Percentiles rank a stretch among this genome's conserved stretches.
phyloP scores from a whole-genome alignment of 2,329 filamentous ascomycete genomes.

The Phyllosticta paracitricarpa region DNA sequence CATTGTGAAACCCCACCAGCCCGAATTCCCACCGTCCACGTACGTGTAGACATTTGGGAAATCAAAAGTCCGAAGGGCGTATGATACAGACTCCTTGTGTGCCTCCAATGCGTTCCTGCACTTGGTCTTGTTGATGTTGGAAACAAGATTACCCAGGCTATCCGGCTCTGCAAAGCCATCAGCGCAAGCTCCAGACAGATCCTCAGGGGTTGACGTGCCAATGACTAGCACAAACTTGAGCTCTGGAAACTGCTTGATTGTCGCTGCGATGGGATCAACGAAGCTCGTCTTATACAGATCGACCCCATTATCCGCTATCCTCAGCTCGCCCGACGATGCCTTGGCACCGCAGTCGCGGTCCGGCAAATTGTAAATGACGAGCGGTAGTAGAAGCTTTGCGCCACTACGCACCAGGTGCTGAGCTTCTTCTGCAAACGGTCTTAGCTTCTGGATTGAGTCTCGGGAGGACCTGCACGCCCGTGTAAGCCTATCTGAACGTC shows the following conservation, averaged over 20 bases:
- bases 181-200: background rate
- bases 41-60: slow-evolving; percentile 55
- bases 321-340: slow-evolving; percentile 53
- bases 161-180: slow-evolving; percentile 40
- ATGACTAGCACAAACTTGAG: slow-evolving; percentile 41
- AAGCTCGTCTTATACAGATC: slow-evolving; percentile 42
- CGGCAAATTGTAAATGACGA: slow-evolving; percentile 55
- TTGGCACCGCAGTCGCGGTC: slow-evolving; percentile 54
- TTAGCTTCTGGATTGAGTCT: slow-evolving; percentile 40
- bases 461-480: slow-evolving; percentile 31
- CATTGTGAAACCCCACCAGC: slow-evolving; percentile 55
- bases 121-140: slow-evolving; percentile 45
- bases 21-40: slow-evolving; percentile 53
- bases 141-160: slow-evolving; percentile 52
- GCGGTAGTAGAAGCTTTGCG: slow-evolving; percentile 39
- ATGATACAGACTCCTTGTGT: slow-evolving; percentile 47
- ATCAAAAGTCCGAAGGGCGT: slow-evolving; percentile 48
- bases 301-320: slow-evolving; percentile 42
- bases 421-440: slow-evolving; percentile 39
- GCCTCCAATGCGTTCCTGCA: slow-evolving; percentile 45
- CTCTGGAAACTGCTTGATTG: slow-evolving; percentile 46
- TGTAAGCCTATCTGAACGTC: background rate
- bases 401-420: slow-evolving; percentile 37
- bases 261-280: slow-evolving; percentile 44
- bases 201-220: slow-evolving; percentile 23